These are phyloP conservation scores for Annulohypoxylon maeteangense DNA, from an alignment of 495 filamentous ascomycete species.

Conservation along the genomic window DNA sequence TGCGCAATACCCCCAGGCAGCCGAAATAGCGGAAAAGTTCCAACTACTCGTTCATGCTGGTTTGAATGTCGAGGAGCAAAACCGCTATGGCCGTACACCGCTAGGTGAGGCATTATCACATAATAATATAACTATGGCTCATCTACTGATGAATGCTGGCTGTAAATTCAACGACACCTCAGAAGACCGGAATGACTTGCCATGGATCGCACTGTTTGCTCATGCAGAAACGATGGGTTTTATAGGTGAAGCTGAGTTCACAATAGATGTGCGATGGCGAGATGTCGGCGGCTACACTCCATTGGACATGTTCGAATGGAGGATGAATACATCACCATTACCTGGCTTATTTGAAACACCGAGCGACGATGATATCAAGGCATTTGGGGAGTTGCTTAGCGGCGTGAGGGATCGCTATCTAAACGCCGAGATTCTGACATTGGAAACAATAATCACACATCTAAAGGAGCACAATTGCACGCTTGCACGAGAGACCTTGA, in stretches of 20 bases:
- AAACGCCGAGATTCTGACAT: constrained; percentile 17
- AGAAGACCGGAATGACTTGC: not conserved
- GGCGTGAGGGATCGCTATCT: constrained; percentile 27
- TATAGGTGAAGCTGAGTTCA: constrained; percentile 1
- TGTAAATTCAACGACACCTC: constrained; percentile 10
- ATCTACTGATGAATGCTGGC: constrained; percentile 18
- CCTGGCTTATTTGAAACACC: not conserved
- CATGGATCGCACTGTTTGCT: not conserved
- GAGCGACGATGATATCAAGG: constrained; percentile 7
- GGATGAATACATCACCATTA: not conserved
- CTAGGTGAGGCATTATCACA: not conserved
- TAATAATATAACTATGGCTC: constrained; percentile 9
- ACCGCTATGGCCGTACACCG: not conserved
- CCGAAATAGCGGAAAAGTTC: constrained; percentile 14
- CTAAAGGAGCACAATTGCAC: constrained; percentile 1
- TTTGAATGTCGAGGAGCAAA: not conserved
- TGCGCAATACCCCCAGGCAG: not conserved
- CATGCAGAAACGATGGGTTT: not conserved
- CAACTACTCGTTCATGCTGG: constrained; percentile 5
- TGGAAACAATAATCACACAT: constrained; percentile 17
- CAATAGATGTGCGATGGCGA: constrained; percentile 18
- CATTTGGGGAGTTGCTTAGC: constrained; percentile 10
- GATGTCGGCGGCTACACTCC: not conserved
- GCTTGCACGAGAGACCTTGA: constrained; percentile 13
- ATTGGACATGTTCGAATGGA: constrained; percentile 23